These are phyloP conservation scores for Cutaneotrichosporon dermatis DNA, from an alignment of 1,284 basidiomycete species.

Conservation along the genomic window DNA sequence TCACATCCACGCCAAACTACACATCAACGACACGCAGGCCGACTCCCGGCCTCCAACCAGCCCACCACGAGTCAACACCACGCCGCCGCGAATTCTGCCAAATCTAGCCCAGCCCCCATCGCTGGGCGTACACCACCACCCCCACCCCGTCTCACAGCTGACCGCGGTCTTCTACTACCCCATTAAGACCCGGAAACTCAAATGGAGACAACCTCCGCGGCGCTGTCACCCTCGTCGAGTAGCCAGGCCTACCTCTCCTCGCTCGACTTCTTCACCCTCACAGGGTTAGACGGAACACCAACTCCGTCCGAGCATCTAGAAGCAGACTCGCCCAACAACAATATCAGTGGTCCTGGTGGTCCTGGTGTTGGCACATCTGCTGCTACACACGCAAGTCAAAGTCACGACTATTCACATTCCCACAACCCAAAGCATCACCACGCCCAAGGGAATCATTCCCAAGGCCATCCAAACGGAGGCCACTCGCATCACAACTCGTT, in stretches of 20 bases:
- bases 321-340: not conserved
- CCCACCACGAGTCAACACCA: too few relatives aligned
- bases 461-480: not conserved
- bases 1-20: too few relatives aligned
- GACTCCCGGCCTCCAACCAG: too few relatives aligned
- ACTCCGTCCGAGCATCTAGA: constrained; percentile 6
- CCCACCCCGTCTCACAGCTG: not conserved
- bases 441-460: too few relatives aligned
- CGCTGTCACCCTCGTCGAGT: constrained; percentile 2
- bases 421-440: not conserved
- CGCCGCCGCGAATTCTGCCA: too few relatives aligned
- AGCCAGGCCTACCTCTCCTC: constrained; percentile 10
- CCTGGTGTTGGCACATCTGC: not conserved
- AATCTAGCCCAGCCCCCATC: too few relatives aligned
- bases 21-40: too few relatives aligned
- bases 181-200: not conserved
- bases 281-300: constrained; percentile 15
- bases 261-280: constrained; percentile 22
- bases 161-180: not conserved
- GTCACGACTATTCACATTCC: not conserved
- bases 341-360: not conserved
- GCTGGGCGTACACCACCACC: not conserved
- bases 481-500: not conserved
- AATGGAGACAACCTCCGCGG: not conserved
- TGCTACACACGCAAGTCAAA: not conserved